These are phyloP conservation scores for Hsuehochloa calcarea DNA, from an alignment of 176 grass and related monocot species.

Conservation along the genomic window DNA sequence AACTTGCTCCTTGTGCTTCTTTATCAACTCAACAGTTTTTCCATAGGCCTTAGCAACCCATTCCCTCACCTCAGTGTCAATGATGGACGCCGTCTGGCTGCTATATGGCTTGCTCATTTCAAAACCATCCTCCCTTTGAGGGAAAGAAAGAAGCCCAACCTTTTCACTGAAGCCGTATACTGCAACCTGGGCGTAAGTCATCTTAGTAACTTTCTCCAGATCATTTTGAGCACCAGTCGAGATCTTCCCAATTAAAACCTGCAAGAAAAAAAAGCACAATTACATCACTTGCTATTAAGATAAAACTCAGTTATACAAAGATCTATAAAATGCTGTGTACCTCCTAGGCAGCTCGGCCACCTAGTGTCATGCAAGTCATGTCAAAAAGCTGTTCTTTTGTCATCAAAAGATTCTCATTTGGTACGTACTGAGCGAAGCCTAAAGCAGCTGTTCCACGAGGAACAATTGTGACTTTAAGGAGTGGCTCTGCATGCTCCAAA, in stretches of 20 bases:
- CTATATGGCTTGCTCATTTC: slow-evolving; percentile 68
- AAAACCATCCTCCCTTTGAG: slow-evolving; percentile 65
- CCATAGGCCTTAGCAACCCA: slow-evolving; percentile 81
- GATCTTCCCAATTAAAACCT: slow-evolving; percentile 83
- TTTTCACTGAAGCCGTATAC: slow-evolving; percentile 92
- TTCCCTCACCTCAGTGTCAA: slow-evolving; percentile 81
- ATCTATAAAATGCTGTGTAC: slow-evolving; percentile 39
- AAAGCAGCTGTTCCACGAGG: slow-evolving; percentile 84
- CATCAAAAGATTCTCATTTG: slow-evolving; percentile 90
- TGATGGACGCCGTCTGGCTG: slow-evolving; percentile 64
- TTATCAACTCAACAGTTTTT: slow-evolving; percentile 62
- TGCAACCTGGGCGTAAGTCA: slow-evolving; percentile 91
- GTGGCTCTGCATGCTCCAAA: slow-evolving; percentile 89
- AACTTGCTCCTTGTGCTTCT: slow-evolving; percentile 72
- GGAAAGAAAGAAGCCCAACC: slow-evolving; percentile 90
- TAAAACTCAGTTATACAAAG: neutral
- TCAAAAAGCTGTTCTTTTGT: slow-evolving; percentile 93
- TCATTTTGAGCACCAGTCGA: slow-evolving; percentile 91
- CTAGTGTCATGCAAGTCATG: slow-evolving; percentile 94
- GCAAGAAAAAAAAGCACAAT: slow-evolving; percentile 28
- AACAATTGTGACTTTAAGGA: slow-evolving; percentile 94
- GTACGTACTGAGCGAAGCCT: slow-evolving; percentile 90
- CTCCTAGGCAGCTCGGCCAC: slow-evolving; percentile 87
- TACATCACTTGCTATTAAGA: neutral
- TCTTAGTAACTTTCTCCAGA: slow-evolving; percentile 90